phyloP scores from a whole-genome alignment of 768 basidiomycete genomes.

The Mycena vulgaris region DNA sequence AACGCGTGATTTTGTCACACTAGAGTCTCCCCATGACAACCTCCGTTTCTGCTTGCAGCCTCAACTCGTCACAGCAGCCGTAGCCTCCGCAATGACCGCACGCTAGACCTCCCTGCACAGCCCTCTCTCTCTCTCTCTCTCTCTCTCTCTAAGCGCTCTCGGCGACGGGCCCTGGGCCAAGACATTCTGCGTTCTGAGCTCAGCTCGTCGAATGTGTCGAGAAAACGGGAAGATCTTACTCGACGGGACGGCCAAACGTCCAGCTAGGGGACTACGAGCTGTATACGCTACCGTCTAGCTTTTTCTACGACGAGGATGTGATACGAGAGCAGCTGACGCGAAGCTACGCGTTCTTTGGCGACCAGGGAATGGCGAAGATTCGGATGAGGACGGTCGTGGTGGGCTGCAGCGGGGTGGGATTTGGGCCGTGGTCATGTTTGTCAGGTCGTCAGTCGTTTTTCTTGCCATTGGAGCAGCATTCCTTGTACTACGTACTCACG shows the following conservation, averaged over 20 bases:
- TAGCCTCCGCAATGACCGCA: conserved; percentile 76
- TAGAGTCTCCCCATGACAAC: no score
- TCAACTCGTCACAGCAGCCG: conserved; percentile 77
- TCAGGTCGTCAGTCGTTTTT: conserved; percentile 84
- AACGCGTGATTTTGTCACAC: no score
- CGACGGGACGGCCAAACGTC: neutral
- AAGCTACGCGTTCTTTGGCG: conserved; percentile 96
- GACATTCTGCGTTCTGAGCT: conserved; percentile 73
- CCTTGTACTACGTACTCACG: neutral
- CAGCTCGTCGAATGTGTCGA: conserved; percentile 47
- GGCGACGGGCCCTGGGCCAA: conserved; percentile 69
- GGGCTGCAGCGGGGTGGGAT: conserved; percentile 97
- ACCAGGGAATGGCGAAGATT: conserved; percentile 87
- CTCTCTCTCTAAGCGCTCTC: conserved; percentile 60
- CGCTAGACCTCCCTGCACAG: conserved; percentile 73
- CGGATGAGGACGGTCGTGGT: conserved; percentile 86
- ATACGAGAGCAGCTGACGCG: conserved; percentile 92
- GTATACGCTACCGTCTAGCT: conserved; percentile 11
- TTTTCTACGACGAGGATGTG: conserved; percentile 79
- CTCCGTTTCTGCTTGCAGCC: conserved; percentile 67
- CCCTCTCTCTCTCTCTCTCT: no score
- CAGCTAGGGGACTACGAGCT: neutral
- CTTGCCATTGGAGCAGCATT: neutral
- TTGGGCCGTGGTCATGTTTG: conserved; percentile 95
- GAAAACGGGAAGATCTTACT: conserved; percentile 20